Evolutionary conservation across 768 basidiomycete species (phyloP).

Genomic region (Leccinum olivaceopallidum): DNA sequence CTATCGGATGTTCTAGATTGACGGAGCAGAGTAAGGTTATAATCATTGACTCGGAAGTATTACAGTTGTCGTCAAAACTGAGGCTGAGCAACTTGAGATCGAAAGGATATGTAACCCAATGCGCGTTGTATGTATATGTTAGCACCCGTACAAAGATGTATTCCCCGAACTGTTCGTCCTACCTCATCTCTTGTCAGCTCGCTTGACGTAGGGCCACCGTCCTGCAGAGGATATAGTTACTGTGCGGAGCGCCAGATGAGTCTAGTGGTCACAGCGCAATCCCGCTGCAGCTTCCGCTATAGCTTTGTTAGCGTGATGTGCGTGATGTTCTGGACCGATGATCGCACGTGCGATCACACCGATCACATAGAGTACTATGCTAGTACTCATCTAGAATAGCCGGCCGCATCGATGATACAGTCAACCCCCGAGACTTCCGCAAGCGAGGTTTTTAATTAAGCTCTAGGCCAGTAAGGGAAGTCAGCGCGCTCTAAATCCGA

Average conservation of each 20-base stretch:
- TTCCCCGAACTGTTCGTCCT: too few species aligned
- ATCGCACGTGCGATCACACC: neutral
- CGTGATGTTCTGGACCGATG: neutral
- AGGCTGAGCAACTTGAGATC: neutral
- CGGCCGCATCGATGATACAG: neutral
- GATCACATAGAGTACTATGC: neutral
- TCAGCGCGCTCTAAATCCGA: neutral
- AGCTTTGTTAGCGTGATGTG: neutral
- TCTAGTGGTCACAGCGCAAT: neutral
- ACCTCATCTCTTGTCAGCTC: too few species aligned
- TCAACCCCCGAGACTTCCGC: neutral
- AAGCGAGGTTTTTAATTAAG: neutral
- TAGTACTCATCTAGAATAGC: neutral
- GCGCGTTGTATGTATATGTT: neutral
- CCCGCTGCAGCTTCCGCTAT: neutral
- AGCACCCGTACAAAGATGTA: neutral
- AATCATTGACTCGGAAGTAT: neutral
- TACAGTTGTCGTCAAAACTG: neutral
- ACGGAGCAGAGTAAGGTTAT: neutral
- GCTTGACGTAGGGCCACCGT: too few species aligned
- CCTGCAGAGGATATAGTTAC: too few species aligned
- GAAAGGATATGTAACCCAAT: neutral
- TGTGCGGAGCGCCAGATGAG: neutral
- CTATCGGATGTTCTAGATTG: neutral
- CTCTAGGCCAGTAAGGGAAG: neutral